Percentiles rank a stretch among this genome's conserved stretches.
phyloP scores from a whole-genome alignment of 768 basidiomycete genomes.

The Rhizopogon vulgaris region DNA sequence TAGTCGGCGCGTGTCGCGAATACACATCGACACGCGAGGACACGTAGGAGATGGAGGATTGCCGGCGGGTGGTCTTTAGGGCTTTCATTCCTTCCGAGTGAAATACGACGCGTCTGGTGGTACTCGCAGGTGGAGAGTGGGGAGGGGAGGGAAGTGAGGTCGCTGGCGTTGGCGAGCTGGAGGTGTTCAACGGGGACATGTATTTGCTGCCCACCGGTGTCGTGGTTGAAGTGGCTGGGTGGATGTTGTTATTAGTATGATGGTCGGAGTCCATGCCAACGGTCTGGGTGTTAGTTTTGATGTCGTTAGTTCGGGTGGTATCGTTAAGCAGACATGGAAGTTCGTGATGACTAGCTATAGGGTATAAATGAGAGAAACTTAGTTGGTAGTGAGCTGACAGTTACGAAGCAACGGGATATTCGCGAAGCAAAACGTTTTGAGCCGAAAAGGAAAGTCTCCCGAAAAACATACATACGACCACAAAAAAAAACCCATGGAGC shows the following conservation, averaged over 20 bases:
- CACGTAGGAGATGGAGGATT: conserved; percentile 22
- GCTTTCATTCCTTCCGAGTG: neutral
- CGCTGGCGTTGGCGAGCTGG: neutral
- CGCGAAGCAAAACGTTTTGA: neutral
- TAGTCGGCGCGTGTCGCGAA: neutral
- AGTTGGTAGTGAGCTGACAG: neutral
- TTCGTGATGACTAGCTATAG: too few species aligned
- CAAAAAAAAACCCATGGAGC: too few species aligned
- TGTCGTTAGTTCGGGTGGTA: neutral
- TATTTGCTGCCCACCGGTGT: neutral
- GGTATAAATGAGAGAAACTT: neutral
- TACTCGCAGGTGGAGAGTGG: neutral
- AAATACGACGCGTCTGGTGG: neutral
- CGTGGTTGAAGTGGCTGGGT: neutral
- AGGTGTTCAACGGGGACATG: neutral
- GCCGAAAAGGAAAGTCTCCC: neutral
- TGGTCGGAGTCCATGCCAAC: neutral
- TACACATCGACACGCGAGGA: conserved; percentile 1
- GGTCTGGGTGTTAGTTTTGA: neutral
- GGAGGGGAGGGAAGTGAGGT: neutral
- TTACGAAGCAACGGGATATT: neutral
- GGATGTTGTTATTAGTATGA: neutral
- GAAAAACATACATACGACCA: neutral
- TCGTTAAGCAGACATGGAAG: neutral
- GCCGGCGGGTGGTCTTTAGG: conserved; percentile 14